These are phyloP conservation scores for Yamadazyma akitaensis DNA, from an alignment of 805 yeast genomes.

Conservation along the genomic window DNA sequence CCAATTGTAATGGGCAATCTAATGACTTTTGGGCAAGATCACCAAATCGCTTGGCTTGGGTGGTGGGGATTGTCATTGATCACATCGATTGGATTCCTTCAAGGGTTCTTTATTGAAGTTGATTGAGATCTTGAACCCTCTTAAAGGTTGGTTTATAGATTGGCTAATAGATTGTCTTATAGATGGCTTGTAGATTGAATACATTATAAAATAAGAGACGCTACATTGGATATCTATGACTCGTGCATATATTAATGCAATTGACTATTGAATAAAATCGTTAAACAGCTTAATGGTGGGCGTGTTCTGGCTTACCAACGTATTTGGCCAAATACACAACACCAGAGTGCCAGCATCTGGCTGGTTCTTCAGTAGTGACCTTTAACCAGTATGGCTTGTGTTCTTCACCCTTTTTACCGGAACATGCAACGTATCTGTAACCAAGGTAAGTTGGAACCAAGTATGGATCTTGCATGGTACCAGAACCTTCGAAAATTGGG, in stretches of 20 bases:
- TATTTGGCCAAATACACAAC: slow-evolving; percentile 85
- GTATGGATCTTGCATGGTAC: slow-evolving; percentile 88
- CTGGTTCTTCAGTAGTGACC: slow-evolving; percentile 76
- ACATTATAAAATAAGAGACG: not conserved
- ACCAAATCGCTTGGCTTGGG: slow-evolving; percentile 21
- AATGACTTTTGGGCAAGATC: slow-evolving; percentile 25
- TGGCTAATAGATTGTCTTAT: too few relatives aligned
- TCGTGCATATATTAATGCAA: slow-evolving; percentile 5
- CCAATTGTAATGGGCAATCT: slow-evolving; percentile 54
- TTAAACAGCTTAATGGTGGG: slow-evolving; percentile 39
- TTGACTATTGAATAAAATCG: not conserved
- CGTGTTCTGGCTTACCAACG: slow-evolving; percentile 75
- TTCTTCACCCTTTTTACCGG: slow-evolving; percentile 85
- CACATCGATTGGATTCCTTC: slow-evolving; percentile 6
- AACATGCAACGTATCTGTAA: slow-evolving; percentile 94
- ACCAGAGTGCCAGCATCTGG: slow-evolving; percentile 99
- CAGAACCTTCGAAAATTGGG: slow-evolving; percentile 81
- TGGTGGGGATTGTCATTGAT: slow-evolving; percentile 30
- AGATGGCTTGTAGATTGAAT: not conserved
- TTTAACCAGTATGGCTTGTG: slow-evolving; percentile 91
- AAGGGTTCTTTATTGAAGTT: slow-evolving; percentile 8
- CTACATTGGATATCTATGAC: not conserved
- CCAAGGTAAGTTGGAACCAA: slow-evolving; percentile 87
- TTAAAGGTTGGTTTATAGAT: too few relatives aligned
- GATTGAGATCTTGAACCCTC: not conserved